These are phyloP conservation scores for Xanthoparmelia taractica DNA, from an alignment of 495 filamentous ascomycete genomes.

Conservation along the genomic window DNA sequence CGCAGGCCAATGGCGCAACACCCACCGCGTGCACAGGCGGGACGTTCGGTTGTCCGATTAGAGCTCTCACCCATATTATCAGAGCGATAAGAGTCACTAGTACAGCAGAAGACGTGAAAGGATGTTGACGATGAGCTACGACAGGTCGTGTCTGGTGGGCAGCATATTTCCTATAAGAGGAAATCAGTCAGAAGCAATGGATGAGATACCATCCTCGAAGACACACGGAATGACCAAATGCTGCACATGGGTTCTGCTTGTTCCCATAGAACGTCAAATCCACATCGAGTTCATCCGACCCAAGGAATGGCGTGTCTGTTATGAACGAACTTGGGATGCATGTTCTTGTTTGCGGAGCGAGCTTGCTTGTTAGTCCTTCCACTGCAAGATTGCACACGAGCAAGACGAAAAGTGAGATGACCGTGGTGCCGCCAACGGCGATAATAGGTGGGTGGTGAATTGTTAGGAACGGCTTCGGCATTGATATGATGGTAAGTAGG, in stretches of 20 bases:
- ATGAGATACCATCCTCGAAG: not conserved
- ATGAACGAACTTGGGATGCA: not conserved
- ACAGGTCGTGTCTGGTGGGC: constrained; percentile 11
- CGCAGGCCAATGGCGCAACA: constrained; percentile 34
- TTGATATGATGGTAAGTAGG: constrained; percentile 5
- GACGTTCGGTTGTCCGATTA: constrained; percentile 22
- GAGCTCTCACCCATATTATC: constrained; percentile 5
- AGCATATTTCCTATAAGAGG: constrained; percentile 13
- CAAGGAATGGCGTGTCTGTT: constrained; percentile 1
- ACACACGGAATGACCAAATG: constrained; percentile 11
- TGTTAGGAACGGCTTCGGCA: not conserved
- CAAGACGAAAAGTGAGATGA: constrained; percentile 18
- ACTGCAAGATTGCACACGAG: constrained; percentile 13
- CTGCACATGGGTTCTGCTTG: constrained; percentile 9
- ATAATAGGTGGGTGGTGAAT: constrained; percentile 5
- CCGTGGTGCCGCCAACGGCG: constrained; percentile 16
- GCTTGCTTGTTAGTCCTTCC: not conserved
- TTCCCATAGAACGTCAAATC: constrained; percentile 3
- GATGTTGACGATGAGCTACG: constrained; percentile 9
- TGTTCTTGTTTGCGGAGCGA: constrained; percentile 3
- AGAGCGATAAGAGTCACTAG: constrained; percentile 5
- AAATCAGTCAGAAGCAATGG: not conserved
- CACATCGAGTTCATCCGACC: not conserved
- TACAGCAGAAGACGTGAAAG: constrained; percentile 15
- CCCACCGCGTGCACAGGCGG: constrained; percentile 32